Percentiles rank a stretch among this genome's conserved stretches.
These are phyloP conservation scores for Rhipidocladum racemiflorum DNA, from an alignment of 176 grass and related monocot genomes.

Conservation along the genomic window DNA sequence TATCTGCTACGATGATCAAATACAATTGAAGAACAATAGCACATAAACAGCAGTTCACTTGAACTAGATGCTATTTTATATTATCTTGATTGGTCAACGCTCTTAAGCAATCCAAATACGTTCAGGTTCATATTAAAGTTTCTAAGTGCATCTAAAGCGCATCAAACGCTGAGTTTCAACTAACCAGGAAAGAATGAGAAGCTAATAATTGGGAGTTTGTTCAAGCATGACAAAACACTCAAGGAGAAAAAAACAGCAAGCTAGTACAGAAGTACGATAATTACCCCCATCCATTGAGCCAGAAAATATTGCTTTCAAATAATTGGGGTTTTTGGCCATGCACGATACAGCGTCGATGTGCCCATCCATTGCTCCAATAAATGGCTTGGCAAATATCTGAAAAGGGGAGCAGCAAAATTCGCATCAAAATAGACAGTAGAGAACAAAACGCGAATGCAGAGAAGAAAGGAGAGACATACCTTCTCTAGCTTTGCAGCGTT, in stretches of 20 bases:
- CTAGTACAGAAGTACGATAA: slow-evolving; percentile 23
- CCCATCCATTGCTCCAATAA: slow-evolving; percentile 95
- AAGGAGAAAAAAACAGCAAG: neutral
- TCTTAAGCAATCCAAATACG: neutral
- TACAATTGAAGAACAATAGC: neutral
- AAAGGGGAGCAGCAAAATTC: slow-evolving; percentile 8
- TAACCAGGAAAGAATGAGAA: neutral
- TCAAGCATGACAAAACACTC: neutral
- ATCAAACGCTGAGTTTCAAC: neutral
- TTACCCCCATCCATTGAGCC: slow-evolving; percentile 97
- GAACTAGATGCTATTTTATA: neutral
- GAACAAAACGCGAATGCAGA: neutral
- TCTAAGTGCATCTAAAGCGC: neutral
- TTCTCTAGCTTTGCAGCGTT: slow-evolving; percentile 95
- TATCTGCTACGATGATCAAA: neutral
- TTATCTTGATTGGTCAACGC: neutral
- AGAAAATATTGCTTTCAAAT: slow-evolving; percentile 89
- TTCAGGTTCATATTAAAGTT: neutral
- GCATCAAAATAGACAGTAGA: neutral
- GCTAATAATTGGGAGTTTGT: neutral
- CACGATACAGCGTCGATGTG: slow-evolving; percentile 82
- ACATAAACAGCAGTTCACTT: slow-evolving; percentile 20
- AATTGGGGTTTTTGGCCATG: slow-evolving; percentile 85
- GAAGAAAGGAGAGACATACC: slow-evolving; percentile 19
- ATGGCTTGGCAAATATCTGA: slow-evolving; percentile 96